Conservation (phyloP, 2,329 filamentous ascomycete genomes). For the Ceratocystis cubensis region DNA sequence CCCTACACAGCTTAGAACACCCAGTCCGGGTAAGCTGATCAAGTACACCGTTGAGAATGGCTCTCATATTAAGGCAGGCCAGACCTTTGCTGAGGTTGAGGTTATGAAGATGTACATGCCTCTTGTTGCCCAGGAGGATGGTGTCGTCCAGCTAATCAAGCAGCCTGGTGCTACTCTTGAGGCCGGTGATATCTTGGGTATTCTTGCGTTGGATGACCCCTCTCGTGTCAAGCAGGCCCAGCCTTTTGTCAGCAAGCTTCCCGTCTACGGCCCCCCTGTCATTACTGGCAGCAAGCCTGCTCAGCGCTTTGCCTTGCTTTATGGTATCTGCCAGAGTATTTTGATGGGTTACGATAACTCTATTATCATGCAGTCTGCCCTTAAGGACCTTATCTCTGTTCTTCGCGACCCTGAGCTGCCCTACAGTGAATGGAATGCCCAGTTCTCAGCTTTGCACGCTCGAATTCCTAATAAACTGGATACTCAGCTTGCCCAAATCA, state of each 20-base stretch:
- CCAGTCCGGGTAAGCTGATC: slow-evolving; percentile 92
- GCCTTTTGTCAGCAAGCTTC: slow-evolving; percentile 82
- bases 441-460: slow-evolving; percentile 91
- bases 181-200: slow-evolving; percentile 96
- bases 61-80: slow-evolving; percentile 79
- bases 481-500: slow-evolving; percentile 64
- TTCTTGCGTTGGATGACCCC: slow-evolving; percentile 87
- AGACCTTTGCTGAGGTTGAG: slow-evolving; percentile 92
- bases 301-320: slow-evolving; percentile 69
- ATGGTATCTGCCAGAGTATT: slow-evolving; percentile 73
- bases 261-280: slow-evolving; percentile 72
- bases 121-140: slow-evolving; percentile 84
- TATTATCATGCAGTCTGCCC: slow-evolving; percentile 76
- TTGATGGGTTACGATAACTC: slow-evolving; percentile 93
- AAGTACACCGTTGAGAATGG: slow-evolving; percentile 96
- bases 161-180: slow-evolving; percentile 96
- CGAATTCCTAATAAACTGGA: slow-evolving; percentile 95
- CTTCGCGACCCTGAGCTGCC: slow-evolving; percentile 81
- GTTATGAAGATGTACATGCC: slow-evolving; percentile 99
- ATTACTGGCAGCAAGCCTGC: slow-evolving; percentile 83
- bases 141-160: slow-evolving; percentile 96
- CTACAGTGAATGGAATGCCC: slow-evolving; percentile 91
- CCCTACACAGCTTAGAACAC: slow-evolving; percentile 88
- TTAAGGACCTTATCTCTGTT: slow-evolving; percentile 83
- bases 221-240: slow-evolving; percentile 93